These are phyloP conservation scores for Kluyveromyces sp. DNA, from an alignment of 1,139 yeast genomes.

Conservation along the genomic window DNA sequence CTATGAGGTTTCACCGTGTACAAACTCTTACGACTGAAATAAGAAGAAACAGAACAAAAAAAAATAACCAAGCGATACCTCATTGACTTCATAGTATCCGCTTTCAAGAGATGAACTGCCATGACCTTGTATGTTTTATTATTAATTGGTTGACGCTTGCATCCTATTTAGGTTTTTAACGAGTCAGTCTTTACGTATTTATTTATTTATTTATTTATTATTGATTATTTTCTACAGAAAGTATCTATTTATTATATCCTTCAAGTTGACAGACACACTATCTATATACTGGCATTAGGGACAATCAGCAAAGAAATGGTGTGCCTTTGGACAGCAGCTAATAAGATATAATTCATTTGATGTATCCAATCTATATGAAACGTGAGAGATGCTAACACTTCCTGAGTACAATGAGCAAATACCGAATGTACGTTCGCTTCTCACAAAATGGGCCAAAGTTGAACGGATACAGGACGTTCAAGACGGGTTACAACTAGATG, in stretches of 20 bases:
- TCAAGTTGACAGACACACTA: no score
- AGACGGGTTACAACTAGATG: not conserved
- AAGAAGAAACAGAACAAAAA: no score
- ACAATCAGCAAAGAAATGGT: no score
- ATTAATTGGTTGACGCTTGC: constrained; percentile 1
- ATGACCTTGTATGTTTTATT: constrained; percentile 5
- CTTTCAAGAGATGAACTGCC: not conserved
- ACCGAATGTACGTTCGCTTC: not conserved
- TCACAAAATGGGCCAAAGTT: not conserved
- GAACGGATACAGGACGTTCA: not conserved
- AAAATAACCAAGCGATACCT: no score
- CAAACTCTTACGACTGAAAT: no score
- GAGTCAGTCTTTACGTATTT: not conserved
- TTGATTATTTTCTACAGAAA: not conserved
- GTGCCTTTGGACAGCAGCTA: no score
- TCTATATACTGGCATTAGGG: no score
- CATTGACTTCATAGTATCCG: no score
- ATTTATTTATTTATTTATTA: constrained; percentile 1
- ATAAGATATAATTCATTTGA: no score
- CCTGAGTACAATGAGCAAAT: not conserved
- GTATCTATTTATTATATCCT: no score
- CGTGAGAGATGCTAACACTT: not conserved
- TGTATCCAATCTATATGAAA: no score
- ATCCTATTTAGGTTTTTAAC: not conserved
- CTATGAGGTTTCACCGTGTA: no score